Evolutionary conservation across 306 rosid genomes (phyloP).

Genomic region (Lagenaria siceraria): DNA sequence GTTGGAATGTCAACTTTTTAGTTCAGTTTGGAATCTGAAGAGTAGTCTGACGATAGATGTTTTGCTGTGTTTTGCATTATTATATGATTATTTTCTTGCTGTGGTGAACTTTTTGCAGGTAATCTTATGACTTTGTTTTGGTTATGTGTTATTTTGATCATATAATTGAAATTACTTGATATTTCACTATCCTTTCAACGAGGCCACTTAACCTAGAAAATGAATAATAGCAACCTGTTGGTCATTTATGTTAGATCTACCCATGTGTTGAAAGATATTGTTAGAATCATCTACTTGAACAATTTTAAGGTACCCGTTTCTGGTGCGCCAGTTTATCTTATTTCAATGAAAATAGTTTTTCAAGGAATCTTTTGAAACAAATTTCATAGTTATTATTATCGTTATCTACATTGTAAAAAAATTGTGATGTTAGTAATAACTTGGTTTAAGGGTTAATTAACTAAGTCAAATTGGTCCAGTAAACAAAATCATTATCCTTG

Average conservation of each 20-base stretch:
- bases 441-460: too few species aligned
- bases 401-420: too few species aligned
- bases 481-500: too few species aligned
- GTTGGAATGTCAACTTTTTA: background rate
- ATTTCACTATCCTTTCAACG: background rate
- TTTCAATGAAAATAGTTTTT: too few species aligned
- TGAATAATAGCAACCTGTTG: background rate
- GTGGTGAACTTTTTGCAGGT: background rate
- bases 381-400: too few species aligned
- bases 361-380: too few species aligned
- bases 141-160: background rate
- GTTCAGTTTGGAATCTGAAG: background rate
- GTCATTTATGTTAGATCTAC: background rate
- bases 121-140: background rate
- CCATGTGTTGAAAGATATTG: background rate
- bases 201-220: background rate
- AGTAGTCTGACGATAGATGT: constrained; percentile 2
- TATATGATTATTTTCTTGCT: constrained; percentile 1
- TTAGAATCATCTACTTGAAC: too few species aligned
- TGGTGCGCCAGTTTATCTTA: too few species aligned
- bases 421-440: too few species aligned
- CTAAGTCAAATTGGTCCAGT: too few species aligned
- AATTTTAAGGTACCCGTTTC: too few species aligned
- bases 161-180: background rate
- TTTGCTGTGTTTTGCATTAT: background rate